These are phyloP conservation scores for Tarenaya hassleriana DNA, from an alignment of 345 rosid genomes.

Conservation along the genomic window DNA sequence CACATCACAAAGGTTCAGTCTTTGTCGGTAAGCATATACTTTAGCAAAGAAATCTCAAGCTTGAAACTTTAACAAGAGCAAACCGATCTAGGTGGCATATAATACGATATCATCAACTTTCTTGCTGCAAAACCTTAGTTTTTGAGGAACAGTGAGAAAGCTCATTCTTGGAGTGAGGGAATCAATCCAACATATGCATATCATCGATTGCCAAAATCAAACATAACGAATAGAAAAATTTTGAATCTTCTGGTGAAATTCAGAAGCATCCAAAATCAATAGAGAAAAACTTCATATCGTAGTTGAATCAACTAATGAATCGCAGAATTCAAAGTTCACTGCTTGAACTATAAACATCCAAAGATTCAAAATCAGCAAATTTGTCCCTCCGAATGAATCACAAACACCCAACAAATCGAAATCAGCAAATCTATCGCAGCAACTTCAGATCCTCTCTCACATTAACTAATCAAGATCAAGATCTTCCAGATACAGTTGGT, in stretches of 20 bases:
- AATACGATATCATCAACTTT: not conserved
- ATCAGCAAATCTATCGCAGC: not conserved
- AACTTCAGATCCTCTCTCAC: not conserved
- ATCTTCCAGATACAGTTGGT: not conserved
- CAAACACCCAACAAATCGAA: constrained; percentile 11
- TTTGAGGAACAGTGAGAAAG: not conserved
- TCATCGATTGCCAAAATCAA: no score
- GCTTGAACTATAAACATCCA: no score
- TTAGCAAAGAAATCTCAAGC: not conserved
- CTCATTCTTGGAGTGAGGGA: no score
- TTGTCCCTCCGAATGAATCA: constrained; percentile 1
- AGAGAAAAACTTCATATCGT: no score
- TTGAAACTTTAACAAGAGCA: constrained; percentile 10
- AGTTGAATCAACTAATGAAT: no score
- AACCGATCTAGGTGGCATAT: not conserved
- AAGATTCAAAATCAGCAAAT: not conserved
- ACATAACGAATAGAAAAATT: no score
- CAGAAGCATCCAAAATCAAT: not conserved
- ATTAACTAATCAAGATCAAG: constrained; percentile 6
- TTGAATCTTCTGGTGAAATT: not conserved
- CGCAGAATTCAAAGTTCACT: no score
- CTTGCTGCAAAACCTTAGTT: not conserved
- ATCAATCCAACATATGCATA: no score
- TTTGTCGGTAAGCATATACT: not conserved
- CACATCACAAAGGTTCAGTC: no score